These are phyloP conservation scores for Kitagawia praeruptora DNA, from an alignment of 129 eudicot genomes.

Conservation along the genomic window DNA sequence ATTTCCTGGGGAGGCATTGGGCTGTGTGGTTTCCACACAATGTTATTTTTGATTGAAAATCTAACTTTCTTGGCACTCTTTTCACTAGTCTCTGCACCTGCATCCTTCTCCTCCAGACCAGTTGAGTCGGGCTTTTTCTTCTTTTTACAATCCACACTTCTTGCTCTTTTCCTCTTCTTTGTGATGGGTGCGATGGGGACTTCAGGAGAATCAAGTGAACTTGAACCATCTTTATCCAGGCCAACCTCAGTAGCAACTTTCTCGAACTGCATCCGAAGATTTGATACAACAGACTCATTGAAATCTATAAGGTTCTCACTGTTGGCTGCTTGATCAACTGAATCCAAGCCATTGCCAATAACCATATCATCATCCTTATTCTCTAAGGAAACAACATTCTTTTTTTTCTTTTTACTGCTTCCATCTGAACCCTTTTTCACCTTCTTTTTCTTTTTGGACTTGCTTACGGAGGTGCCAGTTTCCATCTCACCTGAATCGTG, in stretches of 20 bases:
- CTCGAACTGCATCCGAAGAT: constrained; percentile 84
- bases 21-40: constrained; percentile 86
- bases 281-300: constrained; percentile 50
- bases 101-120: constrained; percentile 15
- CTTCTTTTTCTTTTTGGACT: constrained; percentile 43
- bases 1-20: constrained; percentile 86
- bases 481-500: constrained; percentile 22
- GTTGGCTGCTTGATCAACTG: constrained; percentile 15
- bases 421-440: constrained; percentile 30
- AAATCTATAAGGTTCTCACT: constrained; percentile 23
- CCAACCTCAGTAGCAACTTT: constrained; percentile 63
- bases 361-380: constrained; percentile 24
- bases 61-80: constrained; percentile 72
- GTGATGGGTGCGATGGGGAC: constrained; percentile 13
- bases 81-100: constrained; percentile 41
- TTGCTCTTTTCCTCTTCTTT: constrained; percentile 59
- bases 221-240: constrained; percentile 35
- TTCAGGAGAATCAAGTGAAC: constrained; percentile 28
- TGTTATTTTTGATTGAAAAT: constrained; percentile 80
- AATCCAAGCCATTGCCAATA: constrained; percentile 19
- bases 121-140: not conserved
- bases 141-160: constrained; percentile 18
- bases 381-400: constrained; percentile 14
- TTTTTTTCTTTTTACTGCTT: constrained; percentile 22
- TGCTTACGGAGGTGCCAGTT: constrained; percentile 2